Evolutionary conservation across 2,329 filamentous ascomycete species (phyloP).

Genomic region (Aspergillus bombycis): DNA sequence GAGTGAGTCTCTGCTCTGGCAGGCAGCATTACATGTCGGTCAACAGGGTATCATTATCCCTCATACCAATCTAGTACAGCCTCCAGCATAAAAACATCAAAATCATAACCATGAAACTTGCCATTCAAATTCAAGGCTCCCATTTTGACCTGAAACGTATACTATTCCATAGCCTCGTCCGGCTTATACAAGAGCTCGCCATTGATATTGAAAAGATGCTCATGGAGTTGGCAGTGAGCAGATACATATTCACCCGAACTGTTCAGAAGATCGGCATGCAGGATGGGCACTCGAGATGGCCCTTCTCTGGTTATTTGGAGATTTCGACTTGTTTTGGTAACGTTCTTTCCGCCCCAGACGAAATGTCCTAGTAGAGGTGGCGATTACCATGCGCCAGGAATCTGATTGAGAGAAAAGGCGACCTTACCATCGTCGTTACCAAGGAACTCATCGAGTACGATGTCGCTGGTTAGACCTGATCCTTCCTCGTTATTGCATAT

Average conservation of each 20-base stretch:
- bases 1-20: too few relatives aligned
- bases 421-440: slow-evolving; percentile 20
- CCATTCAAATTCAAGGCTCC: not conserved
- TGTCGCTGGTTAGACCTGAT: slow-evolving; percentile 16
- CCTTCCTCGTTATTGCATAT: slow-evolving; percentile 26
- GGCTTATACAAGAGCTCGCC: slow-evolving; percentile 15
- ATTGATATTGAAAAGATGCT: slow-evolving; percentile 20
- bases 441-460: slow-evolving; percentile 18
- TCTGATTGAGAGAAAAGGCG: too few relatives aligned
- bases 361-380: slow-evolving; percentile 16
- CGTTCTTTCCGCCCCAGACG: slow-evolving; percentile 17
- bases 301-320: slow-evolving; percentile 16
- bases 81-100: too few relatives aligned
- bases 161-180: not conserved
- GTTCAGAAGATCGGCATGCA: slow-evolving; percentile 19
- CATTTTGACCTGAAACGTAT: not conserved
- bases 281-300: slow-evolving; percentile 15
- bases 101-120: too few relatives aligned
- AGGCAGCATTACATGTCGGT: too few relatives aligned
- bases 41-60: too few relatives aligned
- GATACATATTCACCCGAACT: slow-evolving; percentile 11
- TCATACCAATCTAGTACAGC: too few relatives aligned
- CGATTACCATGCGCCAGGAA: not conserved
- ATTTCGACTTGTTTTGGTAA: slow-evolving; percentile 19
- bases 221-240: slow-evolving; percentile 10